Percentiles rank a stretch among this genome's conserved stretches.
Evolutionary conservation across 768 basidiomycete genomes (phyloP).

Genomic region (Suillus decipiens): DNA sequence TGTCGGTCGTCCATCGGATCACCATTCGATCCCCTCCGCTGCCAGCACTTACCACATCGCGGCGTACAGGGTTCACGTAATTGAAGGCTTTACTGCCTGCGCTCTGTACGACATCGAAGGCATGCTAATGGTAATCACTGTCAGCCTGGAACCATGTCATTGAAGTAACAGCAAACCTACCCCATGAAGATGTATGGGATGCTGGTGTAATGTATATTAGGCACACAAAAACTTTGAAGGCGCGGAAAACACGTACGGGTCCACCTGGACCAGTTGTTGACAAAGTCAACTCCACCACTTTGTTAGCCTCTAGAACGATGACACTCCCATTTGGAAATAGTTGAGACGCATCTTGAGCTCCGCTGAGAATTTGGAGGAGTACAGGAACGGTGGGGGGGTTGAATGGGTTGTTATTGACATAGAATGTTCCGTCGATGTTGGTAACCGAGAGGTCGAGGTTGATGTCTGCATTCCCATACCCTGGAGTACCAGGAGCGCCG

Average conservation of each 20-base stretch:
- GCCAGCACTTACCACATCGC: conserved; percentile 44
- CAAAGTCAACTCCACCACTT: conserved; percentile 26
- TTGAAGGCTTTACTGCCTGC: conserved; percentile 41
- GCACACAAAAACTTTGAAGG: too few species aligned
- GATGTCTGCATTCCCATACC: conserved; percentile 43
- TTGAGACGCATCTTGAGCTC: conserved; percentile 32
- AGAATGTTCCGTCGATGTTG: conserved; percentile 13
- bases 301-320: conserved; percentile 23
- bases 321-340: conserved; percentile 30
- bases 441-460: conserved; percentile 27
- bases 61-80: conserved; percentile 53
- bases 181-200: conserved; percentile 49
- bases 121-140: conserved; percentile 31
- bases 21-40: conserved; percentile 30
- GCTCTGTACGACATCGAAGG: conserved; percentile 46
- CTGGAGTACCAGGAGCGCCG: conserved; percentile 39
- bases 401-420: conserved; percentile 17
- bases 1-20: conserved; percentile 52
- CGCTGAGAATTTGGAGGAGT: conserved; percentile 46
- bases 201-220: conserved; percentile 22
- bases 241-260: not conserved
- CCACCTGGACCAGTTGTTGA: conserved; percentile 15
- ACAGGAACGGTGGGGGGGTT: conserved; percentile 41
- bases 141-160: not conserved
- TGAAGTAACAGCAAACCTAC: conserved; percentile 21